Evolutionary conservation across 345 rosid genomes (phyloP), one percentile per base, ranked within the genome.

Genomic region (Corchorus olitorius): DNA sequence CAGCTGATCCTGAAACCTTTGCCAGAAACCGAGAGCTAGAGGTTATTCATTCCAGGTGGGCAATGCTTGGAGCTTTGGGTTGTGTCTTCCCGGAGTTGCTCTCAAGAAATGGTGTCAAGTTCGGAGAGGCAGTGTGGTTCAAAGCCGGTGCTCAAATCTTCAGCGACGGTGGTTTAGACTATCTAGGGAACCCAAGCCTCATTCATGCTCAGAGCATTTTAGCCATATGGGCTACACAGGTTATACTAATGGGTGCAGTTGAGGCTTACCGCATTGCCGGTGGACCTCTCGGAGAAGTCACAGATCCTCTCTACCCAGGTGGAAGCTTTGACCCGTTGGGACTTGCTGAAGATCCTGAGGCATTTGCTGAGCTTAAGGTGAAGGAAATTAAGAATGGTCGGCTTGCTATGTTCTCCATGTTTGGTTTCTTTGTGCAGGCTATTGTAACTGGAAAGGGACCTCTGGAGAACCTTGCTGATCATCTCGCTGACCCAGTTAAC

Each of bases 1-100:
- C 89, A 0, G 89, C 92, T 16, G 90, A 85, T 19, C 90, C 92
- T 39, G 88, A 87, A 80, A 87, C 87, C 64, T 84, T 88, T 11
- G 88, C 89, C 33, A 88, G 68, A 74, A 86, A 86, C 77, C 65
- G 83, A 53, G 88, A 82, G 77, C 87, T 85, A 3, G 88, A 83
- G 83, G 88, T 87, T 3, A 85, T 87, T 78, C 88, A 87, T 79
- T 55, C 76, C 60, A 83, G 88, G 80, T 87, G 88, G 87, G 83
- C 84, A 37, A 85, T 83, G 88, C 79, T 87, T 2, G 85, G 83
- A 0, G 91, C 84, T 48, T 72, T 83, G 66, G 89, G 86, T 27
- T 86, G 89, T 56, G 84, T 83, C 27, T 87, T 85, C 84, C 88
- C 88, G 0, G 88, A 86, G 80, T 80, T 86, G 33, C 83, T 86